Evolutionary conservation across 2,329 filamentous ascomycete species (phyloP), one percentile per base, ranked within the genome.

Genomic region (Keithomyces neogunnii): DNA sequence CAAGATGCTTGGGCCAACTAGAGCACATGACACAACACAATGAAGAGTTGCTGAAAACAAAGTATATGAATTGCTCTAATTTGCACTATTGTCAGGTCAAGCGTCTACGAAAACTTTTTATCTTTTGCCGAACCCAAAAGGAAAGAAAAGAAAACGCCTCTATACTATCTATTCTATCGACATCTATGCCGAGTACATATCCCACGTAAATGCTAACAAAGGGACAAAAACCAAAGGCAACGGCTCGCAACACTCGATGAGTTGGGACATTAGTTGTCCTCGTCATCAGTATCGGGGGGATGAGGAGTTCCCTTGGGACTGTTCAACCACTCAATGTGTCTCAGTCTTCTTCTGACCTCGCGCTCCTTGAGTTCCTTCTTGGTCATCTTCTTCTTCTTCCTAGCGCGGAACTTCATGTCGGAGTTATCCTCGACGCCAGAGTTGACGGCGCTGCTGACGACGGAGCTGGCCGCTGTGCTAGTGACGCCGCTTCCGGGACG

Each of bases 381-480:
- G 52, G 93, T 99, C 82, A 93, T 82, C 88, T 99, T 99, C 84
- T 92, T 95, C 89, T 96, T 96, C 80, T 91, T 93, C 71, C 79
- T 83, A 8, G 87, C 78, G 69, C 79, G 82, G 84, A 99, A 99
- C 74, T 95, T 92, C 77, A 99, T 81, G 54, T 69, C 86, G 68
- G 63, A 77, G 54, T 82, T 83, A 60, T 93, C 91, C 71, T 97
- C 92, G 48, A 77, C 78, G 43, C 76, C 80, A 3, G 73, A 74
- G 63, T 71, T 79, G 52, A 75, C 76, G 39, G 75, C 73, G n/a
- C 74, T 80, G 60, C 77, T 84, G 55, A 78, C 78, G 48, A 80
- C 77, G 19, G 77, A 78, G 58, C 77, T 84, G 55, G 75, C 76
- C 49, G 76, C 76, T 3, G 76, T 79, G 53, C 77, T 82, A 57